phyloP scores from a whole-genome alignment of 768 basidiomycete species.

The Tylopilus sp. region DNA sequence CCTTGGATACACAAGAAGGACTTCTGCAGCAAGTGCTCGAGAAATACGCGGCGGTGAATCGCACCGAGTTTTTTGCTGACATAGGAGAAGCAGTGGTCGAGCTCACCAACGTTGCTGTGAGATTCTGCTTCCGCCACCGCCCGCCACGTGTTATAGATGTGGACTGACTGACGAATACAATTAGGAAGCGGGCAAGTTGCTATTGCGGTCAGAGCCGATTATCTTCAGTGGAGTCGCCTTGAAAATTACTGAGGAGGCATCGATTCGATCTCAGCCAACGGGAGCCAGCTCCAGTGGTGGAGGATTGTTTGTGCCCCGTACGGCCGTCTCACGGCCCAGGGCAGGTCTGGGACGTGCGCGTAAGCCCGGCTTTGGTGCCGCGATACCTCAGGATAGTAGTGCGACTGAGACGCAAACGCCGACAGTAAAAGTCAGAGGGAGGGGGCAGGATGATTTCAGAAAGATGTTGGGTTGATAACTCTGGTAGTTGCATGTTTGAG shows the following conservation, averaged over 20 bases:
- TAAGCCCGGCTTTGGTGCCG: constrained; percentile 31
- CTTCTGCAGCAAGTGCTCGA: constrained; percentile 87
- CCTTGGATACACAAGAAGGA: constrained; percentile 80
- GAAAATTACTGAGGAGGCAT: constrained; percentile 53
- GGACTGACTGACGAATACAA: not conserved
- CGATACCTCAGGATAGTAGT: constrained; percentile 14
- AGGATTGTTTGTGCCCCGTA: constrained; percentile 65
- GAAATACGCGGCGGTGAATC: constrained; percentile 65
- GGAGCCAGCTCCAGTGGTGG: constrained; percentile 39
- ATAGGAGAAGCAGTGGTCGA: constrained; percentile 61
- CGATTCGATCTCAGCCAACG: constrained; percentile 25
- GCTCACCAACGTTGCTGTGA: constrained; percentile 61
- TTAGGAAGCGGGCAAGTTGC: constrained; percentile 80
- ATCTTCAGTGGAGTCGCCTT: constrained; percentile 62
- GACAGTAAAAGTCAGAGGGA: constrained; percentile 13
- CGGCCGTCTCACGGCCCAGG: constrained; percentile 61
- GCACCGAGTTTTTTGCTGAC: constrained; percentile 72
- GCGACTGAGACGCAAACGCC: constrained; percentile 8
- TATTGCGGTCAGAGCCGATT: constrained; percentile 70
- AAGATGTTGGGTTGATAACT: constrained; percentile 55
- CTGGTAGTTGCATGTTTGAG: no score
- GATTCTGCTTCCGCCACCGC: constrained; percentile 18
- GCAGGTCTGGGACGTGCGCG: constrained; percentile 66
- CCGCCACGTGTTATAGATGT: no score
- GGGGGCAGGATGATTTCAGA: constrained; percentile 78